Evolutionary conservation across 768 basidiomycete genomes (phyloP).

Genomic region (Mycena haematopus): DNA sequence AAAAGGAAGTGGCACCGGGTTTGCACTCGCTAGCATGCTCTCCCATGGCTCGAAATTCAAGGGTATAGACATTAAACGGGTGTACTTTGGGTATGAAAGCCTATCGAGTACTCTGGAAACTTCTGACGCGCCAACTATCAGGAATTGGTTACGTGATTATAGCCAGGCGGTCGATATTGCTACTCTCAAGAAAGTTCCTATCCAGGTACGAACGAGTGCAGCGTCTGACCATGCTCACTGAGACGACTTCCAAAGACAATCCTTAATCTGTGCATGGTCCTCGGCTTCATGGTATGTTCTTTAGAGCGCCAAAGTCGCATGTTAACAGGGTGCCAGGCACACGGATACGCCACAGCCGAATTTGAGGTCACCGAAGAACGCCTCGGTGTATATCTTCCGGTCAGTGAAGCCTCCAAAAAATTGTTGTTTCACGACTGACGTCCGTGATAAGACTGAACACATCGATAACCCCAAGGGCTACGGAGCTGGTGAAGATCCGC

Average conservation of each 20-base stretch:
- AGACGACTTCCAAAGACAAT: slow-evolving; percentile 62
- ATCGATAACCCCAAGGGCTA: slow-evolving; percentile 95
- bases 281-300: slow-evolving; percentile 80
- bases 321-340: slow-evolving; percentile 52
- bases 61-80: slow-evolving; percentile 81
- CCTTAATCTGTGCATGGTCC: slow-evolving; percentile 86
- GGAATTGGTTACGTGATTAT: slow-evolving; percentile 91
- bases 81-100: slow-evolving; percentile 73
- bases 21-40: slow-evolving; percentile 63
- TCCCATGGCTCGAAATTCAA: slow-evolving; percentile 74
- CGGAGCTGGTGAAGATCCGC: slow-evolving; percentile 82
- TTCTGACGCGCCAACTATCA: slow-evolving; percentile 33
- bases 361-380: slow-evolving; percentile 88
- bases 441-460: slow-evolving; percentile 68
- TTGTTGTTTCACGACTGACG: background rate
- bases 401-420: slow-evolving; percentile 45
- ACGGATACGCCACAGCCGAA: slow-evolving; percentile 82
- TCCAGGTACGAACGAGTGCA: slow-evolving; percentile 57
- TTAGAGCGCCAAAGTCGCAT: background rate
- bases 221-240: too few species aligned
- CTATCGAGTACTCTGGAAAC: background rate
- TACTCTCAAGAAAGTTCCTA: slow-evolving; percentile 71
- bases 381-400: slow-evolving; percentile 85
- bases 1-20: slow-evolving; percentile 57
- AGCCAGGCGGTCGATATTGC: slow-evolving; percentile 88